Percentiles rank a stretch among this genome's conserved stretches.
Conservation (phyloP, 768 basidiomycete genomes). For the Tricholomella constricta region DNA sequence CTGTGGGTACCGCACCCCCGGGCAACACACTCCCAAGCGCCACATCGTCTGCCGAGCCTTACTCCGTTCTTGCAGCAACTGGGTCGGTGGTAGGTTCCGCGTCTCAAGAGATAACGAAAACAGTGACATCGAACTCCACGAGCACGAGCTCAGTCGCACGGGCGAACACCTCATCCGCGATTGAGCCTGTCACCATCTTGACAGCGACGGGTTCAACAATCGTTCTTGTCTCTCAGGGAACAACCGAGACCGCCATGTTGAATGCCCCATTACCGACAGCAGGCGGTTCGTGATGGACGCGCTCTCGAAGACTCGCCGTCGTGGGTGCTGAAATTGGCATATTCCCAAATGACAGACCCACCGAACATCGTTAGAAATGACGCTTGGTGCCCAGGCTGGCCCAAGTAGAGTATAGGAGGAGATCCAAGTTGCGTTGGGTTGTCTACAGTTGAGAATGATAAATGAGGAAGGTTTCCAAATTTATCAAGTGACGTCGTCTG, state of each 20-base stretch:
- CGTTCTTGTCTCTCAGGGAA: constrained; percentile 12
- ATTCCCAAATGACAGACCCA: too few species aligned
- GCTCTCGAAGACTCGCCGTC: too few species aligned
- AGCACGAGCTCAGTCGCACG: neutral
- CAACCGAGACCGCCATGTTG: constrained; percentile 2
- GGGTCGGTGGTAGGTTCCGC: neutral
- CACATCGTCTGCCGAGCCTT: neutral
- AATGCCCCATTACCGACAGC: neutral
- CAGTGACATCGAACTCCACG: neutral
- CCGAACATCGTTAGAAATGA: too few species aligned
- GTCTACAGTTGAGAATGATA: too few species aligned
- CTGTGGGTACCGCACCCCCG: too few species aligned
- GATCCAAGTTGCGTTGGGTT: too few species aligned
- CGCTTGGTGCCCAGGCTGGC: too few species aligned
- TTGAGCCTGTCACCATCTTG: constrained; percentile 7
- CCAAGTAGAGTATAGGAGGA: too few species aligned
- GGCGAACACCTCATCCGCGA: neutral
- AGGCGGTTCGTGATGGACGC: neutral
- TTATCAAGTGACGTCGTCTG: too few species aligned
- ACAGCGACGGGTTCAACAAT: constrained; percentile 7
- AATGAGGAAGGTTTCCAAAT: too few species aligned
- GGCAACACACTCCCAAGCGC: neutral
- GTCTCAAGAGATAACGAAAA: neutral
- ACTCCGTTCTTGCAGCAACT: neutral
- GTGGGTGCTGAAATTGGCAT: too few species aligned